These are phyloP conservation scores for Dioscorea alata DNA, from an alignment of 106 monocot species.

Conservation along the genomic window DNA sequence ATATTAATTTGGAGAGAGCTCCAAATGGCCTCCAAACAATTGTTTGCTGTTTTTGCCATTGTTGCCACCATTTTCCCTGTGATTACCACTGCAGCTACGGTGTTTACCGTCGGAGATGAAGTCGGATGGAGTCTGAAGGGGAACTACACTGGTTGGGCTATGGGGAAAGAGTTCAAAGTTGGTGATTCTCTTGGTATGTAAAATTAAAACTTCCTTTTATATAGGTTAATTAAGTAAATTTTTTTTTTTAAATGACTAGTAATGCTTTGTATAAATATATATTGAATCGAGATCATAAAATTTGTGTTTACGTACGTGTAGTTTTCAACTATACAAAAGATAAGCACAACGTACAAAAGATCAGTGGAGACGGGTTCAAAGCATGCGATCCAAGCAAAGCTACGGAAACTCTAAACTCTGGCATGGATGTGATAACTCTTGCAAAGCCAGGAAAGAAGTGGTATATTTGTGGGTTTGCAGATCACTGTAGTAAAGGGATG, in stretches of 20 bases:
- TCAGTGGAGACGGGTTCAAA: not conserved
- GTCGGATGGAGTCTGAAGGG: not conserved
- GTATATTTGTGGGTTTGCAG: slow-evolving; percentile 13
- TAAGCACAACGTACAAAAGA: not conserved
- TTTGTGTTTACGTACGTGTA: too few relatives aligned
- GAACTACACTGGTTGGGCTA: not conserved
- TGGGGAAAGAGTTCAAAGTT: not conserved
- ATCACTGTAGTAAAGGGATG: slow-evolving; percentile 3
- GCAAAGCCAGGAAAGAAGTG: slow-evolving; percentile 15
- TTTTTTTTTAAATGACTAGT: too few relatives aligned
- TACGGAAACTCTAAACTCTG: not conserved
- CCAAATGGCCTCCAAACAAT: not conserved
- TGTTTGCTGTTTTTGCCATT: not conserved
- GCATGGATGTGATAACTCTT: slow-evolving; percentile 9
- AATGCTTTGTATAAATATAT: too few relatives aligned
- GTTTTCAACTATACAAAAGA: not conserved
- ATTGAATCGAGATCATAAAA: too few relatives aligned
- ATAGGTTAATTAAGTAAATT: not conserved
- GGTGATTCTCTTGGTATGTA: not conserved
- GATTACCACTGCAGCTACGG: not conserved
- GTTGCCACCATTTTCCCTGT: not conserved
- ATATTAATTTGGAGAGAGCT: not conserved
- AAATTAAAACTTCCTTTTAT: too few relatives aligned
- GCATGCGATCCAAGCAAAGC: not conserved
- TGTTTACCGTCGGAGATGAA: not conserved